These are phyloP conservation scores for Paecilomyces formosus DNA, from an alignment of 2,329 filamentous ascomycete genomes.

Conservation along the genomic window DNA sequence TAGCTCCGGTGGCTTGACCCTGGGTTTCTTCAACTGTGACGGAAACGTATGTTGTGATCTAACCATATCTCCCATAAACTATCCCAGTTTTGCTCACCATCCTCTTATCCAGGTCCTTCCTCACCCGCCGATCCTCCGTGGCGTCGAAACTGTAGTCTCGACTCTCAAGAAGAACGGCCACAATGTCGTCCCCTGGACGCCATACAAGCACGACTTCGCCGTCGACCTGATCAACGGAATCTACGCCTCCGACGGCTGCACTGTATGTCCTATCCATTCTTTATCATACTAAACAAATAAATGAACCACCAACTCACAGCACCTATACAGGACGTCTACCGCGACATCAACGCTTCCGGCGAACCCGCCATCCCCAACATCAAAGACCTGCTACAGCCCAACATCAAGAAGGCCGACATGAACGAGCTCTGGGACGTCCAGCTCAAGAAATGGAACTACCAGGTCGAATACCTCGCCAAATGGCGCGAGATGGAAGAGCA, in stretches of 20 bases:
- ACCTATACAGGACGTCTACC: slow-evolving; percentile 17
- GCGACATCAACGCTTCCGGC: slow-evolving; percentile 20
- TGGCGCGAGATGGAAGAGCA: slow-evolving; percentile 14
- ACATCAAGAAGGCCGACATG: slow-evolving; percentile 13
- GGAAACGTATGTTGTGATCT: neutral
- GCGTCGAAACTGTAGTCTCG: slow-evolving; percentile 17
- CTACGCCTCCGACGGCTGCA: slow-evolving; percentile 22
- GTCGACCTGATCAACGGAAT: slow-evolving; percentile 18
- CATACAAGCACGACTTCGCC: slow-evolving; percentile 19
- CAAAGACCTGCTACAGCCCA: slow-evolving; percentile 16
- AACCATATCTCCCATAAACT: neutral
- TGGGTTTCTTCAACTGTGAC: slow-evolving; percentile 4
- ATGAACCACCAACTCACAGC: neutral
- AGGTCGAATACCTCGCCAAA: slow-evolving; percentile 25
- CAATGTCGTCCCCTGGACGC: slow-evolving; percentile 21
- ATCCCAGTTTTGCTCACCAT: neutral
- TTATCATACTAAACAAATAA: neutral
- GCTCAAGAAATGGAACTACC: slow-evolving; percentile 26
- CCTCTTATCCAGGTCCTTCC: slow-evolving; percentile 18
- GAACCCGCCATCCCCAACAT: slow-evolving; percentile 33
- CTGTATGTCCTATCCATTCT: slow-evolving; percentile 9
- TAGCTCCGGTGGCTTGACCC: slow-evolving; percentile 1
- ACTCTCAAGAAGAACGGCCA: slow-evolving; percentile 20
- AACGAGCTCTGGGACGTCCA: slow-evolving; percentile 21
- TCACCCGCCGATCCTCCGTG: slow-evolving; percentile 30